These are phyloP conservation scores for Ophiobolus disseminans DNA, from an alignment of 2,329 filamentous ascomycete species.

Conservation along the genomic window DNA sequence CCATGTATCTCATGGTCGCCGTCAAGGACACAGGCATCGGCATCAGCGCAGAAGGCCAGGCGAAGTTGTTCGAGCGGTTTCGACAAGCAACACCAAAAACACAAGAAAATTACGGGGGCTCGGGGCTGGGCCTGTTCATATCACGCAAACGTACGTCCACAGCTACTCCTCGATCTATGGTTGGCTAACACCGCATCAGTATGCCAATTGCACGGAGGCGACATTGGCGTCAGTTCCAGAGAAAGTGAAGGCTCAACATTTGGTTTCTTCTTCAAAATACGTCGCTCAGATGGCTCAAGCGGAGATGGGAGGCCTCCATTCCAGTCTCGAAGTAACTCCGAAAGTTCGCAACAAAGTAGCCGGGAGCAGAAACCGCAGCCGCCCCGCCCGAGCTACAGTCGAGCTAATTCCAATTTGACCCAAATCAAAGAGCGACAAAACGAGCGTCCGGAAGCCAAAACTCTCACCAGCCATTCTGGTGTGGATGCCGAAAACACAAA, in stretches of 20 bases:
- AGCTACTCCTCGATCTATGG: background rate
- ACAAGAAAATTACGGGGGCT: constrained; percentile 52
- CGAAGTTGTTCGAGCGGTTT: constrained; percentile 54
- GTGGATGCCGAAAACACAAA: constrained; percentile 22
- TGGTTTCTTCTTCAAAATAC: constrained; percentile 48
- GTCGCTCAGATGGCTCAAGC: constrained; percentile 27
- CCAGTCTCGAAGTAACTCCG: constrained; percentile 33
- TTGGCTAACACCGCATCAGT: constrained; percentile 26
- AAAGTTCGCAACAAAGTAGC: constrained; percentile 15
- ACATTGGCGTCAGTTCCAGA: constrained; percentile 46
- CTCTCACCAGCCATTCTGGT: constrained; percentile 12
- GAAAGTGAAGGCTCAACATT: constrained; percentile 48
- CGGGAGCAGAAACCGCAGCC: constrained; percentile 19
- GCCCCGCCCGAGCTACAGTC: constrained; percentile 34
- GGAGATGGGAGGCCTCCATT: constrained; percentile 36
- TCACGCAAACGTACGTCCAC: constrained; percentile 42
- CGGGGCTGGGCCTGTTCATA: constrained; percentile 49
- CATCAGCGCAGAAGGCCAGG: constrained; percentile 50
- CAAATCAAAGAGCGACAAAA: constrained; percentile 32
- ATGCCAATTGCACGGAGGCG: constrained; percentile 48
- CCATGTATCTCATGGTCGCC: constrained; percentile 54
- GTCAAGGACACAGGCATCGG: constrained; percentile 54
- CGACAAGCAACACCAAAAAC: constrained; percentile 50
- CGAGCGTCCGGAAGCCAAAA: constrained; percentile 18
- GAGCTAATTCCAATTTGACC: constrained; percentile 35